A percentile compares a stretch with the other conserved stretches of the same genome.
These are phyloP conservation scores for Coemansia brasiliensis DNA, from an alignment of 192 early-diverging fungal genomes.

Conservation along the genomic window DNA sequence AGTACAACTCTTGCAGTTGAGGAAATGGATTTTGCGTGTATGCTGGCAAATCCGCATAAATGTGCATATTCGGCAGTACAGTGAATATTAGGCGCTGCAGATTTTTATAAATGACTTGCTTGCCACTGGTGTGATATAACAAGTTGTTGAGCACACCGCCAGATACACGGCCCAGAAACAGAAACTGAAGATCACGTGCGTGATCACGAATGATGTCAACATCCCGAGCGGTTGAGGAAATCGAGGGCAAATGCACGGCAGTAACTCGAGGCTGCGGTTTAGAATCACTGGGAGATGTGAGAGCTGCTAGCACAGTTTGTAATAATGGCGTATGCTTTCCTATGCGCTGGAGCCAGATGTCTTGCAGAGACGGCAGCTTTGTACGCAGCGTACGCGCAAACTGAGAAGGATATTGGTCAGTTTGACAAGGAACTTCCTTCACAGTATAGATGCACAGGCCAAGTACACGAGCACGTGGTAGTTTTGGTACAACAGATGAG, in stretches of 20 bases:
- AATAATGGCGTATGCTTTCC: neutral
- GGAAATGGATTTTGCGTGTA: constrained; percentile 27
- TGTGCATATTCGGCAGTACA: constrained; percentile 23
- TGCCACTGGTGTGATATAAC: neutral
- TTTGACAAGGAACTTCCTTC: neutral
- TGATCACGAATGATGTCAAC: constrained; percentile 20
- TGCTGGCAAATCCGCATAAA: constrained; percentile 7
- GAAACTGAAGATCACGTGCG: constrained; percentile 15
- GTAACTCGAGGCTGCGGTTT: neutral
- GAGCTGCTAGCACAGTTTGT: too few relatives aligned
- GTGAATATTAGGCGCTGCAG: constrained; percentile 35
- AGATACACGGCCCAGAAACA: constrained; percentile 29
- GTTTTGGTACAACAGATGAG: neutral
- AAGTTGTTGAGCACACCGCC: constrained; percentile 28
- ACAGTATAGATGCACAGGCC: constrained; percentile 16
- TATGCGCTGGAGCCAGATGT: constrained; percentile 28
- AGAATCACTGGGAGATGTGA: neutral
- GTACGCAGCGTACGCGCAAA: neutral
- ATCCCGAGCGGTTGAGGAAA: neutral
- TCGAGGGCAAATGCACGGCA: constrained; percentile 11
- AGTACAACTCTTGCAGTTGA: constrained; percentile 34
- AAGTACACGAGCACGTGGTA: constrained; percentile 13
- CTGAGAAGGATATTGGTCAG: neutral
- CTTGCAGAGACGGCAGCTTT: neutral
- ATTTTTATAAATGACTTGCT: constrained; percentile 4